Base-by-base conservation (phyloP, 768 basidiomycete species). In the Antrodiella citrinella region DNA sequence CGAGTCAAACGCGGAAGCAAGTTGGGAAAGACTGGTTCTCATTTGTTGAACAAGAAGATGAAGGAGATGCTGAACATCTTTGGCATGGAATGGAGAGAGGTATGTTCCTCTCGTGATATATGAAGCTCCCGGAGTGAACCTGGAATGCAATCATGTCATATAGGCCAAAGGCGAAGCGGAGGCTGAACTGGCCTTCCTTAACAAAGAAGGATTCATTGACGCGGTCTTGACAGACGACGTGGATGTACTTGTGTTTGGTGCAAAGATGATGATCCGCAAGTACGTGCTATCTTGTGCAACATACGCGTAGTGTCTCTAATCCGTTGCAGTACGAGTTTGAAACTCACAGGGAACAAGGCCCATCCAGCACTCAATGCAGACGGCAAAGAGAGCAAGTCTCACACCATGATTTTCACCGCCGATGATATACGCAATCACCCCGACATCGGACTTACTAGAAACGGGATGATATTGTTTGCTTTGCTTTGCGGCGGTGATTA, bases 111-210 rank as follows among this genome's bases (percentile, higher is more conserved):
- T n/a, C n/a, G n/a, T n/a, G n/a, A n/a, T n/a, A n/a, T n/a, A n/a
- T n/a, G n/a, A n/a, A n/a, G n/a, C n/a, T n/a, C n/a, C n/a, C n/a
- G n/a, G n/a, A n/a, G n/a, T n/a, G n/a, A n/a, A n/a, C n/a, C n/a
- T n/a, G n/a, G n/a, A n/a, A n/a, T n/a, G n/a, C n/a, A n/a, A n/a
- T n/a, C n/a, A n/a, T n/a, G n/a, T n/a, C n/a, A n/a, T 43, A 1
- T 43, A 73, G 72, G 74, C 74, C 4, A 66, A 66, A 10, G 74
- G 74, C 22, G 73, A 76, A 59, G 75, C 75, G 1, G 74, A 77
- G 52, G 74, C 76, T 0, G 73, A 78, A 51, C 66, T 77, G 1
- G 74, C 73, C 1, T 54, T 62, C 10, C 69, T 78, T 54, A 72
- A 71, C 45, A 47, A 53, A 2, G 45, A 52, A 22, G 70, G 68